Base-by-base conservation (phyloP, 2,329 filamentous ascomycete genomes). In the Ophiocordyceps polyrhachis-furcata region DNA sequence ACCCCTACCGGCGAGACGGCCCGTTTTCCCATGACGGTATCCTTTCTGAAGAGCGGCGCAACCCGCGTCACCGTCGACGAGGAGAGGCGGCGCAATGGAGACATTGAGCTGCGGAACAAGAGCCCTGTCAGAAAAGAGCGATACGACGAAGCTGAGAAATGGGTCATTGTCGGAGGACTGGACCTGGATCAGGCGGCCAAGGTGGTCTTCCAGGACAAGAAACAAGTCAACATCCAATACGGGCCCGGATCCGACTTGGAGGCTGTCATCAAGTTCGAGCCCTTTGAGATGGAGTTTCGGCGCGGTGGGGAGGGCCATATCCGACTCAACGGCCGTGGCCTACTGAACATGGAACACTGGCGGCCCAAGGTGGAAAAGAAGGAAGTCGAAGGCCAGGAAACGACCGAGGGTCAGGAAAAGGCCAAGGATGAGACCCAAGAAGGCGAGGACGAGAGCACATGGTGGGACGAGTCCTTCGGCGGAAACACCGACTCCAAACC, bases 391-490 rank as follows among this genome's bases (percentile, higher is more conserved):
- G 59, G 35, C 17, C n/a, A 38, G 17, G n/a, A n/a, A 38, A 19
- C 17, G 35, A 20, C 35, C 9, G 35, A 38, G 17, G 35, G 35
- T n/a, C 35, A 38, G 35, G 35, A 38, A 38, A 11, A n/a, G 17
- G 35, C 35, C 35, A 17, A 64, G 11, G 58, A 61, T n/a, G 69
- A 67, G 43, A 59, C 66, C 23, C 60, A 63, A 13, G 59, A 62
- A 12, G 70, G 68, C 14, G 76, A 82, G 50, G 83, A 91, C 51
- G 83, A 95, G 58, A 83, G 80, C 63, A 95, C 88, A 4, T 95
- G 87, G 86, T 98, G 91, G 91, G 91, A 98, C 7, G 91, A 98
- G 66, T 76, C 74, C 0, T 98, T 98, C 61, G 89, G 89, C 50
- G 88, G 89, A 49, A 93, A 91, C 60, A 96, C 88, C 0, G 91